Evolutionary conservation across 805 yeast species (phyloP).

Genomic region (Suhomyces canberraensis): DNA sequence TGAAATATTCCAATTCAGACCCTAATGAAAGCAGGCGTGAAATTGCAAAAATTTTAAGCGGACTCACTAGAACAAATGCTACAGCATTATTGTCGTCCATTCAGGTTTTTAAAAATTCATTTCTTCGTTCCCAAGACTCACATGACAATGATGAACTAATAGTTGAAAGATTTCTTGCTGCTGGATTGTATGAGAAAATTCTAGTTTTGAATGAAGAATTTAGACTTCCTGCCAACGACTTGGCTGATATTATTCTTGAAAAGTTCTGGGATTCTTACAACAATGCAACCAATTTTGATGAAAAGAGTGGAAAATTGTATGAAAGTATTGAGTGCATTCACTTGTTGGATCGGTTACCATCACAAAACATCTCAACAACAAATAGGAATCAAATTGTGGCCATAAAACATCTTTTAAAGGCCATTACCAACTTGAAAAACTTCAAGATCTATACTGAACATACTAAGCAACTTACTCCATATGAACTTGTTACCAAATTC

Average conservation of each 20-base stretch:
- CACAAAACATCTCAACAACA: neutral
- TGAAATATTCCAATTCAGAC: conserved; percentile 12
- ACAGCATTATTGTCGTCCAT: conserved; percentile 7
- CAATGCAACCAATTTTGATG: conserved; percentile 30
- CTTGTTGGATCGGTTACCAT: conserved; percentile 20
- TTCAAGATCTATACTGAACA: conserved; percentile 24
- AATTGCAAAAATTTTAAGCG: conserved; percentile 1
- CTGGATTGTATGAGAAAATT: conserved; percentile 22
- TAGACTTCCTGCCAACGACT: conserved; percentile 8
- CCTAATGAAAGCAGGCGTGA: conserved; percentile 2
- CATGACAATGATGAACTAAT: conserved; percentile 19
- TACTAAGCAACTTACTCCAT: conserved; percentile 7
- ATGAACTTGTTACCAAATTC: conserved; percentile 4
- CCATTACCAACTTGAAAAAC: conserved; percentile 32
- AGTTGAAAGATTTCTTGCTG: conserved; percentile 26
- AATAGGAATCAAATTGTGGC: conserved; percentile 11
- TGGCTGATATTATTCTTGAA: conserved; percentile 17
- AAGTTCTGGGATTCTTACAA: conserved; percentile 36
- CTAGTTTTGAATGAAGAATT: conserved; percentile 4
- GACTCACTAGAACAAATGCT: conserved; percentile 4
- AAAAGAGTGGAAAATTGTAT: conserved; percentile 27
- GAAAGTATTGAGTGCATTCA: conserved; percentile 24
- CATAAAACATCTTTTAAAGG: conserved; percentile 36
- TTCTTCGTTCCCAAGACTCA: conserved; percentile 13
- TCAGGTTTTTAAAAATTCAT: conserved; percentile 9